Conservation (phyloP, 2,329 filamentous ascomycete genomes). For the Diaporthe batatas region DNA sequence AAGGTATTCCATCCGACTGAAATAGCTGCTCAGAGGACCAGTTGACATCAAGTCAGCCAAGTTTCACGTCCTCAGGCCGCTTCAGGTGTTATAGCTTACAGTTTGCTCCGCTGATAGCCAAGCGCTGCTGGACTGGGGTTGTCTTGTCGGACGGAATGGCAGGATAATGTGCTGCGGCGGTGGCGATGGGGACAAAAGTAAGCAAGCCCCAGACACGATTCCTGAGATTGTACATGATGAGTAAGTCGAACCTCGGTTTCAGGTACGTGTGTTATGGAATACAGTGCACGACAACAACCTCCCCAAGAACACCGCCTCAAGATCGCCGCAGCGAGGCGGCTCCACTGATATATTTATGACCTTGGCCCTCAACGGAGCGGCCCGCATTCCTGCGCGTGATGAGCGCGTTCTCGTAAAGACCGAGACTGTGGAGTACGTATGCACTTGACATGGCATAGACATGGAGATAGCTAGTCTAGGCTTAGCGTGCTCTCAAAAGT, state of each 20-base stretch:
- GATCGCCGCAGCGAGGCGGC: background rate
- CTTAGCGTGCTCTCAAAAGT: slow-evolving; percentile 28
- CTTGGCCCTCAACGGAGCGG: slow-evolving; percentile 16
- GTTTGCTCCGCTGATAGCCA: slow-evolving; percentile 40
- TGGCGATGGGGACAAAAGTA: slow-evolving; percentile 13
- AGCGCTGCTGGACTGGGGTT: slow-evolving; percentile 39
- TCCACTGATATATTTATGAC: background rate
- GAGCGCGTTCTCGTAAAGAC: background rate
- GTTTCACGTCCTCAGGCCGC: slow-evolving; percentile 54
- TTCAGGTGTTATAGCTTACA: slow-evolving; percentile 3
- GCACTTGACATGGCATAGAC: background rate
- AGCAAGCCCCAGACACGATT: background rate
- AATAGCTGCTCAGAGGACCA: slow-evolving; percentile 58
- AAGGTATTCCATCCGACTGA: slow-evolving; percentile 43
- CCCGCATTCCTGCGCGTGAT: background rate
- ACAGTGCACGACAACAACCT: no score
- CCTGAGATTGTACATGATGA: slow-evolving; percentile 32
- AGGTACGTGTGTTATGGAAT: background rate
- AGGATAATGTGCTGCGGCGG: slow-evolving; percentile 36
- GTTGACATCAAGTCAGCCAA: slow-evolving; percentile 55
- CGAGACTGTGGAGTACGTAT: background rate
- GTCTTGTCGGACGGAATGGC: slow-evolving; percentile 39
- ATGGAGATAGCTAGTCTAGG: background rate
- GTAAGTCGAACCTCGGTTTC: background rate
- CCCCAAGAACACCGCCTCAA: background rate